Evolutionary conservation across 495 filamentous ascomycete genomes (phyloP), one percentile per base, ranked within the genome.

Genomic region (Trypethelium eluteriae): DNA sequence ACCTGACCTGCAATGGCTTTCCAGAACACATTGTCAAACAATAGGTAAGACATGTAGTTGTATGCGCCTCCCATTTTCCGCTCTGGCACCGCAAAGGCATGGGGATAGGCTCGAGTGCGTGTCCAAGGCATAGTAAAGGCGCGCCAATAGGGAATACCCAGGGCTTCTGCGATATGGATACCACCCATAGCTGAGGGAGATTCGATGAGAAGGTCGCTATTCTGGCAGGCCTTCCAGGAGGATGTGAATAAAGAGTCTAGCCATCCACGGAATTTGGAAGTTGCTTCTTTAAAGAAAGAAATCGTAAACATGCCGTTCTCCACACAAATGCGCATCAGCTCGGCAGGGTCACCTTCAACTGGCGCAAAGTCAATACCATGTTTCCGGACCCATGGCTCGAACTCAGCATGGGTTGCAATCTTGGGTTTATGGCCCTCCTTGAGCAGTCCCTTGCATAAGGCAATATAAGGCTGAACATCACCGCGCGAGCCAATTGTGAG

Each of bases 111-210:
- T 62, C 95, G 82, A 34, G 94, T 98, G 56, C 93, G 86, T 0
- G 95, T 93, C 94, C 94, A 98, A 14, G 94, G 95, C 94, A 98
- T 98, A 18, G 93, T 94, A 76, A 98, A 98, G 0, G 92, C 95
- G 67, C 94, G 86, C 81, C 98, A 98, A 73, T 98, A 98, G 5
- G 94, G 94, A 62, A 98, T 95, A 39, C 83, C 82, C 4, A 98
- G 82, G 6, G 92, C 92, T 78, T 98, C 95, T n/a, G 94, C 94
- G 68, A 98, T 97, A 75, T 98, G 94, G 53, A 98, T 96, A 38
- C 94, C 94, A 10, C 88, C 92, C 94, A 98, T 98, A 53, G 95
- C 92, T 69, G 88, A 92, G n/a, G 94, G 94, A 53, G 89, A 93
- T 70, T 98, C 94, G 62, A 98, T 95, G 16, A 98, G 81, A 44